A percentile compares a stretch with the other conserved stretches of the same genome.
phyloP scores from a whole-genome alignment of 1,139 yeast genomes.

The Blastobotrys elegans region DNA sequence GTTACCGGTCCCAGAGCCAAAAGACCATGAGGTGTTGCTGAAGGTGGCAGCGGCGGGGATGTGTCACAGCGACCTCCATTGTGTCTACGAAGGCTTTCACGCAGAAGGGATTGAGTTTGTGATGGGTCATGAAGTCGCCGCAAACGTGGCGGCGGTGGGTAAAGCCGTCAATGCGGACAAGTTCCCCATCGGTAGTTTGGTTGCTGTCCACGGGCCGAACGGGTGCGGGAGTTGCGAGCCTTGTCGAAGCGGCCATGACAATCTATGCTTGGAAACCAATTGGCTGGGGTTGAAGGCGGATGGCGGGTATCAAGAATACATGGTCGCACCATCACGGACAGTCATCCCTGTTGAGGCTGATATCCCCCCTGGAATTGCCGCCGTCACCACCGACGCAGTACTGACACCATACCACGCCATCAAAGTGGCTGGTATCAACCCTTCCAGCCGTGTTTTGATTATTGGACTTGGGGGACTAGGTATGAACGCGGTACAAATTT shows the following conservation, averaged over 20 bases:
- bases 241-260: constrained; percentile 44
- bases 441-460: constrained; percentile 41
- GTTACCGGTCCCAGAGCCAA: constrained; percentile 40
- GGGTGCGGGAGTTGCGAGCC: constrained; percentile 43
- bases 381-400: constrained; percentile 48
- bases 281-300: constrained; percentile 40
- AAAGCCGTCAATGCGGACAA: constrained; percentile 26
- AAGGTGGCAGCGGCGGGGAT: constrained; percentile 51
- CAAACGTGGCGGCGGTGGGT: constrained; percentile 42
- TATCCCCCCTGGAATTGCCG: constrained; percentile 44
- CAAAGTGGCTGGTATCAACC: constrained; percentile 34
- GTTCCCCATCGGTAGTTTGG: constrained; percentile 39
- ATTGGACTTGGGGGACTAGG: constrained; percentile 52
- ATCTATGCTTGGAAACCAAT: constrained; percentile 31
- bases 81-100: constrained; percentile 28
- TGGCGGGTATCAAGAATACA: constrained; percentile 50
- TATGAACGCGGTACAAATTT: constrained; percentile 45
- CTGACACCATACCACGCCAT: constrained; percentile 51
- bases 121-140: constrained; percentile 57
- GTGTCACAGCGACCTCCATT: constrained; percentile 49
- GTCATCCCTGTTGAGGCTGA: constrained; percentile 42
- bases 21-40: constrained; percentile 38
- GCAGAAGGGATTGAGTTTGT: constrained; percentile 32
- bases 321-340: constrained; percentile 26
- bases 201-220: constrained; percentile 37